phyloP scores from a whole-genome alignment of 345 rosid species.

The Eucalyptus erythrocorys region DNA sequence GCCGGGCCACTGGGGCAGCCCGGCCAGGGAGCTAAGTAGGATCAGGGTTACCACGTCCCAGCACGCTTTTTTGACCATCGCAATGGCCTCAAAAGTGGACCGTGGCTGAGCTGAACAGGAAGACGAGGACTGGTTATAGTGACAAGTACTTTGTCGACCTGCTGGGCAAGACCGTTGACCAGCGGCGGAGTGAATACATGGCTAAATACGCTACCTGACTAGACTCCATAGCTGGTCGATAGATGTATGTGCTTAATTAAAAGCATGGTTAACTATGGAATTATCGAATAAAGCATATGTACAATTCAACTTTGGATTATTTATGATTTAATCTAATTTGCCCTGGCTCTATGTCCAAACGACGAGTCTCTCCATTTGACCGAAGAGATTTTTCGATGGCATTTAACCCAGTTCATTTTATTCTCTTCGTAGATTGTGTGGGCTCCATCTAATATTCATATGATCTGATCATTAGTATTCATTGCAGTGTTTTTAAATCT shows the following conservation, averaged over 20 bases:
- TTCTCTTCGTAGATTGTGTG: neutral
- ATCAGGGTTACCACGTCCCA: conserved; percentile 71
- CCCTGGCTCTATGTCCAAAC: neutral
- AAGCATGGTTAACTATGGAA: neutral
- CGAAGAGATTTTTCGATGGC: neutral
- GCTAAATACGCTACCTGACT: conserved; percentile 23
- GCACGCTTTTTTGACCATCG: no score
- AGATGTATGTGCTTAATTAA: neutral
- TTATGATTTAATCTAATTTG: neutral
- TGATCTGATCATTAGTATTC: no score
- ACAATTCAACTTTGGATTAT: neutral
- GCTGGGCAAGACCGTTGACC: conserved; percentile 42
- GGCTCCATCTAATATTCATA: neutral
- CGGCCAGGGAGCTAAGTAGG: conserved; percentile 55
- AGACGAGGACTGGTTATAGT: no score
- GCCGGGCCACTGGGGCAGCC: conserved; percentile 49
- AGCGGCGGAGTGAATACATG: conserved; percentile 59
- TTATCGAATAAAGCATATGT: neutral
- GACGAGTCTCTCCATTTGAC: no score
- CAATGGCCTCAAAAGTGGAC: no score
- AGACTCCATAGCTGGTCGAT: neutral
- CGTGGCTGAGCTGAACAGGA: no score
- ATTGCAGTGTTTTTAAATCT: neutral
- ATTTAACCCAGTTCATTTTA: neutral
- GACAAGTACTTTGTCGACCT: no score